Base-by-base conservation (phyloP, 345 rosid genomes). In the Aurinia saxatilis region DNA sequence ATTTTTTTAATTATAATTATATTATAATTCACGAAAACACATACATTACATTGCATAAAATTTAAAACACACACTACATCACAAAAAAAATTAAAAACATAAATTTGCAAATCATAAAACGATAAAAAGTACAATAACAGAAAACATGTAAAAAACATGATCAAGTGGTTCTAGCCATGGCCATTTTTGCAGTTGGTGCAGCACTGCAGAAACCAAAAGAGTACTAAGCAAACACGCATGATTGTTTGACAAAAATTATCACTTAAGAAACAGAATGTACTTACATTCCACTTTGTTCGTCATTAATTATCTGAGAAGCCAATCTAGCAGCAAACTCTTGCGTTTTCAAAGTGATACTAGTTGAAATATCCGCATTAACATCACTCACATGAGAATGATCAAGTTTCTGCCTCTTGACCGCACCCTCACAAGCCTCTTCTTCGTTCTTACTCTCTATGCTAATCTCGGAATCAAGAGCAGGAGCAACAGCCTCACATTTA, bases 101-200 rank as follows among this genome's bases (percentile, higher is more conserved):
- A n/a, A n/a, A n/a, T n/a, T n/a, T n/a, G n/a, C n/a, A n/a, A n/a
- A n/a, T n/a, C n/a, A n/a, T n/a, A n/a, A n/a, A n/a, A n/a, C n/a
- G n/a, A n/a, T n/a, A n/a, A n/a, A n/a, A n/a, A n/a, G n/a, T n/a
- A n/a, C n/a, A n/a, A n/a, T n/a, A n/a, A n/a, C n/a, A n/a, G n/a
- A n/a, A n/a, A n/a, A n/a, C n/a, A n/a, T n/a, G n/a, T n/a, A n/a
- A n/a, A n/a, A n/a, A n/a, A n/a, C n/a, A n/a, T n/a, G n/a, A n/a
- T n/a, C 85, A 44, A 92, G 93, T 53, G 97, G 95, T 83, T 46
- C 91, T 75, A 3, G 98, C 83, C 93, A 92, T 89, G 31, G 96
- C 73, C 87, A 89, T 76, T 56, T 93, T 76, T 0, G 90, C 90
- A 54, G 81, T 54, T 1, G 98, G 98, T 21, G 97, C 91, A 86